Base-by-base conservation (phyloP, 306 rosid genomes). In the Dalbergia cochinchinensis region DNA sequence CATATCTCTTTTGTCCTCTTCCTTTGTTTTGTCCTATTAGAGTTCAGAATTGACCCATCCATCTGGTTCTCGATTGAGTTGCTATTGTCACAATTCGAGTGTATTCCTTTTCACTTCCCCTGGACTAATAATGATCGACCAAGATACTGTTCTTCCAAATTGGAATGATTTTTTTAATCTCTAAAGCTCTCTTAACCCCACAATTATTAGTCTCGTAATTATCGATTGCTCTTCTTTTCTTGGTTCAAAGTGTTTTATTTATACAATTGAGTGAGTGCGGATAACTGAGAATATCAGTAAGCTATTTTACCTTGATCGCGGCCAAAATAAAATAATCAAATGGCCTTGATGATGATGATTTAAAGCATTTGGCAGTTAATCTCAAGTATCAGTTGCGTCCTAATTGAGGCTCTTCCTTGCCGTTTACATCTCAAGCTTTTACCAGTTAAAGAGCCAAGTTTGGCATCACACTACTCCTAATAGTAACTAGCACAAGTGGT, bases 1-100 rank as follows among this genome's bases (percentile, higher is more conserved):
- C 31, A 26, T 26, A 1, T 57, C 39, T 13, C 55, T 73, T 13
- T 73, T 41, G 78, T 87, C 91, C 71, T 82, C 90, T 73, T 85
- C 88, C 62, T 82, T 44, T 65, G 73, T 81, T 65, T 72, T 73
- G 61, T 31, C 83, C 7, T 73, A 67, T 60, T 31, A 44, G 7
- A 51, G 19, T 26, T 35, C 18, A n/a, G 9, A 15, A 61, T 37
- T 35, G 55, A 53, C 42, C 10, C 33, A 22, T 48, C 10, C 33
- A 22, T 48, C 48, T 37, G 1, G 51, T 2, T 26, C 31, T 62
- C 0, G 9, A 37, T 26, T 67, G 41, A 37, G 59, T 57, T 16
- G 31, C 2, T 26, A 26, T 20, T 20, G 1, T 20, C 22, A 60
- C 65, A 10, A 37, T 53, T 9, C 33, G 53, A 20, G 22, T 20